Base-by-base conservation (phyloP, 345 rosid genomes). In the Acer yangbiense region DNA sequence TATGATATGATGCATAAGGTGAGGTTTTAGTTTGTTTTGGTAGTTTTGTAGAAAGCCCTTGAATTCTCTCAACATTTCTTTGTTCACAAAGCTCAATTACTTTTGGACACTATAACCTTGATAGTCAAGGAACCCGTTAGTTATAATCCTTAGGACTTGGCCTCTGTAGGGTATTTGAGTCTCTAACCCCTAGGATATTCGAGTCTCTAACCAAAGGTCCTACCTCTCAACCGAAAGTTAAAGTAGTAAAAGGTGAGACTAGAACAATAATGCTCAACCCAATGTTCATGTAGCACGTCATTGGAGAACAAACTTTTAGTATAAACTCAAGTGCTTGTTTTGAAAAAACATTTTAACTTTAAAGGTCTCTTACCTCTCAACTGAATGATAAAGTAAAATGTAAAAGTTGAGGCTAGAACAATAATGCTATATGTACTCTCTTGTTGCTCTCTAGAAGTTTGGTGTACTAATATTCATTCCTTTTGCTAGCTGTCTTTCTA, bases 191-290 rank as follows among this genome's bases (percentile, higher is more conserved):
- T 41, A 41, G 44, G 44, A 7, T 5, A 6, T 41, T 41, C 2
- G 44, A 41, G 44, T 41, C 7, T 6, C 44, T 41, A 5, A 41
- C 44, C 44, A 43, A 43, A 43, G 46, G 46, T 43, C 46, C 8
- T 3, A 50, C 6, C 16, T 50, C 55, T 50, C 55, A 50, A 50
- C 55, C 3, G 18, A 13, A 50, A 50, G 17, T 0, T 13, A 50
- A 50, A 4, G 3, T 13, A 50, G 55, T 13, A 50, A 50, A 4
- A 13, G 55, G 55, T 50, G 55, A 50, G 55, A 18, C 60, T 69
- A 69, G 73, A 69, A 50, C n/a, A 50, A 25, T 13, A 69, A 50
- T 50, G 58, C 17, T 69, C n/a, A n/a, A 65, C 43, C 3, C 20
- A 32, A 6, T 65, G 17, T 17, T 65, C 43, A 65, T 64, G 41